Base-by-base conservation (phyloP, 1,284 basidiomycete genomes). In the Pascua sp. region DNA sequence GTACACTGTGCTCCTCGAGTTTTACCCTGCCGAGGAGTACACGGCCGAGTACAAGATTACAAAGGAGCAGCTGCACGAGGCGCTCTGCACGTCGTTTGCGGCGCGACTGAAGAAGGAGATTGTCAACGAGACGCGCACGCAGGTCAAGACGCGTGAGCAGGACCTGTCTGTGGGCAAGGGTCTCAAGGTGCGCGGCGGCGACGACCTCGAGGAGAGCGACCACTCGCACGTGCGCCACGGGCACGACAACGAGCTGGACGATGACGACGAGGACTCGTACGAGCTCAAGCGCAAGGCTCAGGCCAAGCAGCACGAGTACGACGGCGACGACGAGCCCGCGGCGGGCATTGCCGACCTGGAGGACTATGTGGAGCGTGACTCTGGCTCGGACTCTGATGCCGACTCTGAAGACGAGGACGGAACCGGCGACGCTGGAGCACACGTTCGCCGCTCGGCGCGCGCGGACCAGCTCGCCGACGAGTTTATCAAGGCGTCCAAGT, bases 21-120 rank as follows among this genome's bases (percentile, higher is more conserved):
- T 99, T 77, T 98, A 91, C 80, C 92, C 93, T 0, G 81, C 83
- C 56, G 82, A 84, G 44, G 94, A 98, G 72, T 98, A 95, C 76
- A 76, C 79, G 52, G 80, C 85, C 44, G 95, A 97, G 77, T 92
- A 98, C 78, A 87, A 89, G 66, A 83, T 94, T 45, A 82, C 83
- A 40, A 83, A 86, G 1, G 69, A 80, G 32, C 88, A 94, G 68
- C 85, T 98, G 59, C 82, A 96, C 50, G 79, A 82, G 16, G 82
- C 84, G 11, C 86, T 98, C 61, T 84, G 83, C 13, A 81, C 83
- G 61, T 86, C 83, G 51, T 97, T 98, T 77, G 89, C 92, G 7
- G 79, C 85, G n/a, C 83, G 83, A 42, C 80, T 98, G 66, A 91
- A 88, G 77, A 90, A 87, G 76, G 92, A 96, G 77, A 88, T 98